Base-by-base conservation (phyloP, 1,284 basidiomycete species). In the Paramarasmius palmivorus region DNA sequence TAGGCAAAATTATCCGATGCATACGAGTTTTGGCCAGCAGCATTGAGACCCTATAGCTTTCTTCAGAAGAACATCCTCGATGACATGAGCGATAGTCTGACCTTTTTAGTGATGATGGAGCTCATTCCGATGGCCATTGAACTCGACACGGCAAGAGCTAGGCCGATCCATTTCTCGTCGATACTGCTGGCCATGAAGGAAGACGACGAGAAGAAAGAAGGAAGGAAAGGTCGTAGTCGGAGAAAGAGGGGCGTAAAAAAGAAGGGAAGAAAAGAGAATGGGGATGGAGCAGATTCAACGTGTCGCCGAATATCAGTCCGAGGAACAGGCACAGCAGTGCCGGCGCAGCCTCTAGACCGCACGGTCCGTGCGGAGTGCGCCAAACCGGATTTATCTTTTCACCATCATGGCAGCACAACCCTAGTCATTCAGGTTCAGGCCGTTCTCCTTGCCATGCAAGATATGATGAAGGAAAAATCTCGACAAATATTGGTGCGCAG, bases 61-160 rank as follows among this genome's bases (percentile, higher is more conserved):
- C 15, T 54, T 25, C 25, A 3, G 23, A 26, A 19, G 4, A 3
- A 15, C 14, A 12, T 53, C n/a, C 45, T 17, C 47, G 42, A 51
- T 52, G 32, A 25, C 42, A 29, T 53, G 39, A 34, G 51, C 52
- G 39, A 50, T 40, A 3, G 14, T 51, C 74, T 57, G 58, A 90
- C 95, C 87, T 95, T 97, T 83, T 97, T 97, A 20, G 94, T 97
- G 67, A 97, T 94, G 68, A 98, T 95, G 70, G 94, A 95, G 70
- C 92, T 94, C 44, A 90, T 91, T 59, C 94, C 94, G 60, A 96
- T 95, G 52, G 89, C 85, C 25, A 91, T 65, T n/a, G 90, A 90
- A 60, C 91, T 83, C 20, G 88, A 86, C 53, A 96, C 73, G 44
- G 95, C 94, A 50, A 98, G 82, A 15, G 82, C 80, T 50, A 97